Percentiles rank a stretch among this genome's conserved stretches.
phyloP scores from a whole-genome alignment of 1,284 basidiomycete genomes.

The Xanthoconium separans region DNA sequence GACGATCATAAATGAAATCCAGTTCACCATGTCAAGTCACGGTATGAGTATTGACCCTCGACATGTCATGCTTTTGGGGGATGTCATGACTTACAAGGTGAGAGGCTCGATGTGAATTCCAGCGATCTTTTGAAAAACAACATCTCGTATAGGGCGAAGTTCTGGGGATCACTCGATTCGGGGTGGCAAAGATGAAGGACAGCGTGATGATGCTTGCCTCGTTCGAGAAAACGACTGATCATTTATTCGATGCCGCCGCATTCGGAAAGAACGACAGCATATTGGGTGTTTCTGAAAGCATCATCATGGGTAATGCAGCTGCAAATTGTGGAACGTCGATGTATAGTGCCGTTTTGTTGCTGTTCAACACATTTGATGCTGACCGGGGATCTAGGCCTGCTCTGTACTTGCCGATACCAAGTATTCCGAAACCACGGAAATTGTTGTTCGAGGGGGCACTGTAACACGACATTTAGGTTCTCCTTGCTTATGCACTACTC shows the following conservation, averaged over 20 bases:
- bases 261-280: constrained; percentile 96
- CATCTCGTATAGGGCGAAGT: constrained; percentile 77
- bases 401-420: constrained; percentile 53
- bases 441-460: constrained; percentile 58
- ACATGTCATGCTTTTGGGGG: constrained; percentile 97
- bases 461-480: constrained; percentile 17
- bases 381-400: constrained; percentile 45
- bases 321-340: constrained; percentile 94
- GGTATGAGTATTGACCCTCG: constrained; percentile 99
- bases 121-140: neutral
- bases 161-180: constrained; percentile 97
- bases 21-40: constrained; percentile 96
- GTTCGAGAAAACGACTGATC: constrained; percentile 99
- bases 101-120: neutral
- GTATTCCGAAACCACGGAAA: constrained; percentile 50
- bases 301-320: constrained; percentile 99
- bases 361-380: constrained; percentile 1
- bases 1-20: constrained; percentile 97
- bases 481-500: neutral
- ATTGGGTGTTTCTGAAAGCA: constrained; percentile 97
- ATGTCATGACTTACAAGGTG: constrained; percentile 99
- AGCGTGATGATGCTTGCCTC: constrained; percentile 99
- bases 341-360: constrained; percentile 44
- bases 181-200: constrained; percentile 99
- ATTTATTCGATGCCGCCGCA: constrained; percentile 96